Conservation (phyloP, 2,329 filamentous ascomycete genomes). For the Paecilomyces sp. region DNA sequence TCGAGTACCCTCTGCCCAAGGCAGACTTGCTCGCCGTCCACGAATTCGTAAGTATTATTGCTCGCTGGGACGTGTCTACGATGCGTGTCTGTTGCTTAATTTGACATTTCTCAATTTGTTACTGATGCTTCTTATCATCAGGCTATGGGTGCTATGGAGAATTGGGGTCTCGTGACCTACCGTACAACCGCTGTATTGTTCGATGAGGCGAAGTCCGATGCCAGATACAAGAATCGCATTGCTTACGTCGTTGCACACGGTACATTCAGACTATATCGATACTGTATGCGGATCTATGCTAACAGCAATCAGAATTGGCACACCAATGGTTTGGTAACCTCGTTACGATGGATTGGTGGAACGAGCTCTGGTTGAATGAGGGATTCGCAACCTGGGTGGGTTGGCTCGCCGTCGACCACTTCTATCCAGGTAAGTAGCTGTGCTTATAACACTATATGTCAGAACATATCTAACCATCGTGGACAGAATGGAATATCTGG, state of each 20-base stretch:
- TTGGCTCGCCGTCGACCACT: slow-evolving; percentile 83
- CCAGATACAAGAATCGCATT: slow-evolving; percentile 84
- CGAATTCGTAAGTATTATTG: slow-evolving; percentile 64
- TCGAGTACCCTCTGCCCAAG: slow-evolving; percentile 90
- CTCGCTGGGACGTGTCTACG: background rate
- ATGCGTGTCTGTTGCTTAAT: background rate
- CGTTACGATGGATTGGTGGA: slow-evolving; percentile 97
- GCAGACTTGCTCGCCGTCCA: slow-evolving; percentile 85
- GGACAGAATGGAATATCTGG: slow-evolving; percentile 88
- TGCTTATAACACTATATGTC: background rate
- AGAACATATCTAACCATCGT: slow-evolving; percentile 10
- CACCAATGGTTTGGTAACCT: slow-evolving; percentile 96
- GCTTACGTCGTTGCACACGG: slow-evolving; percentile 94
- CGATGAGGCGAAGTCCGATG: slow-evolving; percentile 84
- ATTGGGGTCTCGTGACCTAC: slow-evolving; percentile 95
- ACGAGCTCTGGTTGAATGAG: slow-evolving; percentile 88
- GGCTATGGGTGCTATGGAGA: slow-evolving; percentile 74
- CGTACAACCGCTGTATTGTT: slow-evolving; percentile 93
- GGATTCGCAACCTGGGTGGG: slow-evolving; percentile 98
- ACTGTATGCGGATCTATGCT: slow-evolving; percentile 1
- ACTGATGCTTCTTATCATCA: slow-evolving; percentile 30
- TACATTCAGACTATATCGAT: slow-evolving; percentile 9
- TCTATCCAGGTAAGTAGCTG: slow-evolving; percentile 61
- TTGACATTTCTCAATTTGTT: slow-evolving; percentile 16
- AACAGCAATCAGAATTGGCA: slow-evolving; percentile 59